Conservation (phyloP, 441 rosid species). For the Brassica balearica region DNA sequence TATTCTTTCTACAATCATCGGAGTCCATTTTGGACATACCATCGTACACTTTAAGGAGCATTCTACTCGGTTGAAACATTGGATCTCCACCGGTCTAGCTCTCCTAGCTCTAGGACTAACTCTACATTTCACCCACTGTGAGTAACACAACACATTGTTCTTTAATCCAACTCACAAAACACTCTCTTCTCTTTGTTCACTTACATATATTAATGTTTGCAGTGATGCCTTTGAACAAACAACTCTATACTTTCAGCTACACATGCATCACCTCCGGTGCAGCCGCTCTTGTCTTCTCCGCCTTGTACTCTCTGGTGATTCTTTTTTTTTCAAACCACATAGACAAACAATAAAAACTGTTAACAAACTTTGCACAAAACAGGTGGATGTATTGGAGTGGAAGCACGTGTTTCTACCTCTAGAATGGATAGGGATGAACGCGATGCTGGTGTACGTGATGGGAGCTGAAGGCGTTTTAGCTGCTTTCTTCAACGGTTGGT, state of each 20-base stretch:
- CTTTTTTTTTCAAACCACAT: too few species aligned
- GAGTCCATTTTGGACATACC: slow-evolving; percentile 86
- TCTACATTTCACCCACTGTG: slow-evolving; percentile 77
- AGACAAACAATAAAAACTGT: too few species aligned
- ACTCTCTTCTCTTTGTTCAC: background rate
- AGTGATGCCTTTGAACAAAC: slow-evolving; percentile 86
- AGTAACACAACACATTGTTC: slow-evolving; percentile 37
- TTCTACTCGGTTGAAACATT: slow-evolving; percentile 68
- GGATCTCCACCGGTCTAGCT: slow-evolving; percentile 62
- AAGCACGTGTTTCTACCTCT: slow-evolving; percentile 61
- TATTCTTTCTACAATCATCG: slow-evolving; percentile 74
- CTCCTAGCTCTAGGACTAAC: slow-evolving; percentile 65
- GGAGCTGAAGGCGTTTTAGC: slow-evolving; percentile 93
- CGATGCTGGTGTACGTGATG: slow-evolving; percentile 94
- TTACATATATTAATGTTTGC: slow-evolving; percentile 32
- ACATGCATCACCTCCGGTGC: slow-evolving; percentile 83
- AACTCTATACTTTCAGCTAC: slow-evolving; percentile 80
- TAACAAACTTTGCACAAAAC: background rate
- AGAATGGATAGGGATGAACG: slow-evolving; percentile 93
- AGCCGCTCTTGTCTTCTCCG: slow-evolving; percentile 76
- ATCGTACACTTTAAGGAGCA: slow-evolving; percentile 71
- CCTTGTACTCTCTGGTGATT: slow-evolving; percentile 66
- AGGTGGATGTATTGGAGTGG: slow-evolving; percentile 69
- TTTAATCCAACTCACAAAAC: background rate
- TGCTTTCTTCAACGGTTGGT: slow-evolving; percentile 90